phyloP scores from a whole-genome alignment of 2,329 filamentous ascomycete species.

The Coniochaeta pulveracea region DNA sequence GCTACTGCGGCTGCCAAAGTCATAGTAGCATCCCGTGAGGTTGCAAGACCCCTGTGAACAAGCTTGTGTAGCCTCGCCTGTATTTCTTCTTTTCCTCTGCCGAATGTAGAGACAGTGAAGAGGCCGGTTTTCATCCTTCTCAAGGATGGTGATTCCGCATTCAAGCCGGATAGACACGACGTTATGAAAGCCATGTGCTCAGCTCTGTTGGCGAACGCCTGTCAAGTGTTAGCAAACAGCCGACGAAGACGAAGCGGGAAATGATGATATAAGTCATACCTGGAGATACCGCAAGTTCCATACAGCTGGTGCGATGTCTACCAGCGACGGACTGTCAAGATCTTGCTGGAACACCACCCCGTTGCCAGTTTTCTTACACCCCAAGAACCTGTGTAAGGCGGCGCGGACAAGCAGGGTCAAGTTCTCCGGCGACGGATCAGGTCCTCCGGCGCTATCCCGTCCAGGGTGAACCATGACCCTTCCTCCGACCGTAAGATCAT shows the following conservation, averaged over 20 bases:
- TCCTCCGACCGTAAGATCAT: too few relatives aligned
- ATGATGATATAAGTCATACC: not conserved
- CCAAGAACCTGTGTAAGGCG: not conserved
- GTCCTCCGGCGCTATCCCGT: too few relatives aligned
- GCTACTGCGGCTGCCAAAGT: not conserved
- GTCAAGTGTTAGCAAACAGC: not conserved
- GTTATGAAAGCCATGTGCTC: conserved; percentile 1
- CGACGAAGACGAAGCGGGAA: not conserved
- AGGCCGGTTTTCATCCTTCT: not conserved
- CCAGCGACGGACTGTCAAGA: not conserved
- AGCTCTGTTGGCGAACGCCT: not conserved
- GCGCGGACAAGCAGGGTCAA: not conserved
- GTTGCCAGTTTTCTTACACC: not conserved
- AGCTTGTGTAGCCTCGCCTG: conserved; percentile 1
- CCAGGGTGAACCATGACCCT: too few relatives aligned
- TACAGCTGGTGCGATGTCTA: conserved; percentile 2
- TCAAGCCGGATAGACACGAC: conserved; percentile 1
- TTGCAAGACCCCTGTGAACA: not conserved
- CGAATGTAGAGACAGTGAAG: not conserved
- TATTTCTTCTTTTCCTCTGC: not conserved
- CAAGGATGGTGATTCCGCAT: conserved; percentile 1
- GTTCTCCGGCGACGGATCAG: not conserved
- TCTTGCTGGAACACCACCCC: not conserved
- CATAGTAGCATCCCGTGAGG: not conserved
- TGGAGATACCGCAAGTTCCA: conserved; percentile 1